Evolutionary conservation across 148 eudicot genomes (phyloP).

Genomic region (Dianthus caryophyllus): DNA sequence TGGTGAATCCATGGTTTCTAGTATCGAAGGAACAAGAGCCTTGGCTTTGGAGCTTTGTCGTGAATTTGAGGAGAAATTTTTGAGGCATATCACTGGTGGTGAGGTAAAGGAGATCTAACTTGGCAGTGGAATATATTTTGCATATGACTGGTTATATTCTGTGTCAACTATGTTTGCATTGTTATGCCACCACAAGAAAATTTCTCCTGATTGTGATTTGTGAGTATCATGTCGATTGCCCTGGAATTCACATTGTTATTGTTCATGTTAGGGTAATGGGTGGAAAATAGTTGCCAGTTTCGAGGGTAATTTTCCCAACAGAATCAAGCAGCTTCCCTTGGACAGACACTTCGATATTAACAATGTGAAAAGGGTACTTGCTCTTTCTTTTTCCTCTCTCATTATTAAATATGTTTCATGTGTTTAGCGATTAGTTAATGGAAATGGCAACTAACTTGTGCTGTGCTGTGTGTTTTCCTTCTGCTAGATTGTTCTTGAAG

Average conservation of each 20-base stretch:
- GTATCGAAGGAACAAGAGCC: slow-evolving; percentile 93
- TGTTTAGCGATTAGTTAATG: slow-evolving; percentile 1
- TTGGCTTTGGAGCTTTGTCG: slow-evolving; percentile 98
- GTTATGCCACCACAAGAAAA: not conserved
- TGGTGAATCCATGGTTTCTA: slow-evolving; percentile 90
- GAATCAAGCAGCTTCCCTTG: slow-evolving; percentile 95
- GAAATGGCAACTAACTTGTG: not conserved
- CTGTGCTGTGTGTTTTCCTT: slow-evolving; percentile 13
- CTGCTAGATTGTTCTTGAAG: slow-evolving; percentile 87
- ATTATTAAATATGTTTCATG: not conserved
- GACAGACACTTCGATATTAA: slow-evolving; percentile 93
- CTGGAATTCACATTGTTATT: slow-evolving; percentile 3
- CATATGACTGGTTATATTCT: not conserved
- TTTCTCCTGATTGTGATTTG: not conserved
- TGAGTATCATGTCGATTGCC: slow-evolving; percentile 2
- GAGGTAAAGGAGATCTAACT: slow-evolving; percentile 53
- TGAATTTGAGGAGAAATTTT: slow-evolving; percentile 94
- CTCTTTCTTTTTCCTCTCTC: not conserved
- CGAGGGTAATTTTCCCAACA: slow-evolving; percentile 96
- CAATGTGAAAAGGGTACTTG: slow-evolving; percentile 87
- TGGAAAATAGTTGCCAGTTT: slow-evolving; percentile 96
- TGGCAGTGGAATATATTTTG: not conserved
- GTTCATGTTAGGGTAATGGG: slow-evolving; percentile 66
- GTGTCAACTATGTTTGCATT: not conserved
- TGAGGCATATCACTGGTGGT: slow-evolving; percentile 85